Base-by-base conservation (phyloP, 1,284 basidiomycete species). In the Phellopilus nigrolimitatus region DNA sequence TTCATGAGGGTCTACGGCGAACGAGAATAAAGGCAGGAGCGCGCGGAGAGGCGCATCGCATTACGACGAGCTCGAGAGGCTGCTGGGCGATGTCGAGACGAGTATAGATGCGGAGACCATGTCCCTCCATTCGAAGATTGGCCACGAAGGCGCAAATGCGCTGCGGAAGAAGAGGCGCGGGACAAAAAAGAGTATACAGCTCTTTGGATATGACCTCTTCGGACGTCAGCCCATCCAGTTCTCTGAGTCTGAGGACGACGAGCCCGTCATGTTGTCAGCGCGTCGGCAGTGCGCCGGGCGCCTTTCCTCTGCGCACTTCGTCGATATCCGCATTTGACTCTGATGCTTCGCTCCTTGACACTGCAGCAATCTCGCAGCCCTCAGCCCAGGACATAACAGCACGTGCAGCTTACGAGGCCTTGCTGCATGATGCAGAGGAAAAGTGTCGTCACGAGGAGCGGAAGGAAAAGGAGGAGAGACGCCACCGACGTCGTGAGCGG, bases 181-280 rank as follows among this genome's bases (percentile, higher is more conserved):
- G 13, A 43, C 72, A 57, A 60, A 63, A 49, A n/a, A n/a, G n/a
- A n/a, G n/a, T n/a, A 76, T 84, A 57, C 73, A 72, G 13, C 59
- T 87, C 2, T 84, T 84, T 55, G 84, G 83, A 4, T 81, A 69
- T 58, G 71, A 80, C 53, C 69, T 86, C 2, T 84, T 86, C 56
- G 84, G 84, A 22, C 70, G 68, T 19, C 68, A 72, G 12, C 72
- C 79, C 5, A 78, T 85, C 42, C 74, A 78, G 36, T 71, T 84
- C 17, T 69, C 75, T 2, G 76, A 75, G 7, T 76, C 79, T 2
- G 78, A 78, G 21, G 72, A 74, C 15, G 74, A 70, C 4, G 68
- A 58, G n/a, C n/a, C n/a, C n/a, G n/a, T n/a, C n/a, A n/a, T n/a
- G n/a, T n/a, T n/a, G n/a, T n/a, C n/a, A n/a, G n/a, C n/a, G n/a